Evolutionary conservation across 352 stramenopile species (phyloP), one percentile per base, ranked within the genome.

Genomic region (Globisporangium megalacanthum): DNA sequence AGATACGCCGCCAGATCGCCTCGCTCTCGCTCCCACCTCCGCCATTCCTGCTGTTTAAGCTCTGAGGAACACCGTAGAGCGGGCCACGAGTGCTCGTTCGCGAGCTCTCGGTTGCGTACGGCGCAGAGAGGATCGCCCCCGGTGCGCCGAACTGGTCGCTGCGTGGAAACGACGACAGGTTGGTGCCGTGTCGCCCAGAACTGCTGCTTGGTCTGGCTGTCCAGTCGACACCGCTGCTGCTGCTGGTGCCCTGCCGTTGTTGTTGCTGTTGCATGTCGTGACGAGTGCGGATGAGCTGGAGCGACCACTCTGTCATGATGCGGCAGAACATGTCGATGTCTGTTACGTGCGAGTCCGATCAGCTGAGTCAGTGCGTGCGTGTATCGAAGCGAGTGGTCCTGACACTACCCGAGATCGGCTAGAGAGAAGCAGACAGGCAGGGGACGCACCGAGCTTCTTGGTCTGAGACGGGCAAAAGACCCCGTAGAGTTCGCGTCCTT

Each of bases 311-410:
- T 19, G 66, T 84, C 77, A 92, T 88, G 63, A 90, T 90, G 19
- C 77, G 76, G 44, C 82, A 92, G 57, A 92, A 92, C 35, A 88
- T 64, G 52, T 89, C 82, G 15, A 92, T 89, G 29, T 89, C 79
- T 85, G 35, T 13, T 2, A n/a, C 25, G 52, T 10, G 39, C 29
- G 36, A 61, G 10, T 46, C 10, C 6, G 35, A 13, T 39, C 35
- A 22, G 17, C 13, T n/a, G n/a, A 47, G 13, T 19, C 6, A 47
- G 41, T 13, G 13, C 15, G 41, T 46, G 15, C 25, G 25, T 29
- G 42, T 3, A 13, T 3, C 42, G 5, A 48, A 19, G 42, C 35
- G 35, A 39, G 10, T 13, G 35, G 10, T 39, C 10, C 35, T 39
- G 35, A 13, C 35, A 39, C 8, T 8, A 37, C 25, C 1, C 25